These are phyloP conservation scores for Ophiostoma montium DNA, from an alignment of 2,329 filamentous ascomycete genomes.

Conservation along the genomic window DNA sequence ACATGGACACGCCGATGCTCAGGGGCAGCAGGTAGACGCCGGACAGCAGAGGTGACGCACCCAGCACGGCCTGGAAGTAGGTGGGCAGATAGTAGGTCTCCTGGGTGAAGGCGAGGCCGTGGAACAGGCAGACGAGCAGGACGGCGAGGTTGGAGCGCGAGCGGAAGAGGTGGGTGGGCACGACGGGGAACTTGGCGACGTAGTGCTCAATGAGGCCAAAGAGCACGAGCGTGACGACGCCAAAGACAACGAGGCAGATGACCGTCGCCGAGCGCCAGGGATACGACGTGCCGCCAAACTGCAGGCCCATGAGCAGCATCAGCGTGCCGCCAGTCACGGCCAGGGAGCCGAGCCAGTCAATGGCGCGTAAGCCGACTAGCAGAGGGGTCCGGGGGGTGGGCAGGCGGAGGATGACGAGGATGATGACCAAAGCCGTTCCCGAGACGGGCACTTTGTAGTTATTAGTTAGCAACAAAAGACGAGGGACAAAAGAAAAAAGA, in stretches of 20 bases:
- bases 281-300: slow-evolving; percentile 43
- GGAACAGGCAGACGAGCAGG: slow-evolving; percentile 31
- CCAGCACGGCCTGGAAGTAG: slow-evolving; percentile 56
- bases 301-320: slow-evolving; percentile 56
- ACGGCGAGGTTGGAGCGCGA: slow-evolving; percentile 41
- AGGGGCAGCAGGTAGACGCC: slow-evolving; percentile 25
- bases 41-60: slow-evolving; percentile 45
- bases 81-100: slow-evolving; percentile 59
- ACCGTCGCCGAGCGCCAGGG: slow-evolving; percentile 50
- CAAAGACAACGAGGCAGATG: slow-evolving; percentile 49
- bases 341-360: slow-evolving; percentile 37
- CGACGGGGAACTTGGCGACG: slow-evolving; percentile 51
- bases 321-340: slow-evolving; percentile 47
- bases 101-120: slow-evolving; percentile 46
- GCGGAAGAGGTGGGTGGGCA: slow-evolving; percentile 49
- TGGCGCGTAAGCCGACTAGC: slow-evolving; percentile 45
- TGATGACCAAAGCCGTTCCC: slow-evolving; percentile 30
- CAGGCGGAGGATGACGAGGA: slow-evolving; percentile 49
- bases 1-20: slow-evolving; percentile 24
- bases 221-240: slow-evolving; percentile 30
- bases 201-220: slow-evolving; percentile 50
- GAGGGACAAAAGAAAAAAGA: neutral
- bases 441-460: slow-evolving; percentile 15
- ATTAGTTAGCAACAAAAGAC: neutral
- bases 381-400: slow-evolving; percentile 53